Evolutionary conservation across 1,139 yeast species (phyloP), one percentile per base, ranked within the genome.

Genomic region (Debaryomyces singareniensis): DNA sequence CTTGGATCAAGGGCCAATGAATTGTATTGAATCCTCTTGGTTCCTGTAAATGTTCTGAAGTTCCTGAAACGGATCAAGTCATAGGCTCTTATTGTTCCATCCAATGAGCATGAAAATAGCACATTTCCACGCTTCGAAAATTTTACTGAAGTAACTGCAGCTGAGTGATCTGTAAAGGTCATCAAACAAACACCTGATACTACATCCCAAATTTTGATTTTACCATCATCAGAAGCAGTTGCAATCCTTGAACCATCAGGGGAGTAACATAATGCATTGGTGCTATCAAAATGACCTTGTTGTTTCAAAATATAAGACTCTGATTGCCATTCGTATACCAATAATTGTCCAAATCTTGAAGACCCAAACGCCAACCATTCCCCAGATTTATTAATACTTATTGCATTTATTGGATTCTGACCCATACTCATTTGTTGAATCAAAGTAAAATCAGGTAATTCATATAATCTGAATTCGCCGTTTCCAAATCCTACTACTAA

Each of bases 311-410:
- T 82, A 51, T 91, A 91, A 0, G 96, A 85, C 55, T 91, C 98
- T 3, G 95, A 84, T 61, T 91, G 96, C 99, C 99, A 91, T 66
- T 91, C 99, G 66, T 95, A 91, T 0, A 91, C 98, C 36, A 91
- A 61, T 33, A 91, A 61, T 56, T 91, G 99, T n/a, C 98, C 98
- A 22, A 85, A 60, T 45, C 78, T 80, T 13, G 89, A 64, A 0
- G 96, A 87, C 4, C 98, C 98, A 56, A 91, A 85, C 0, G 96
- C 95, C 28, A 93, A 63, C 99, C 99, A 91, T 55, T 91, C 98
- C 14, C 98, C 99, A 4, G 91, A 67, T 6, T 68, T 59, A 53
- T 91, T 91, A 30, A 91, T 72, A 13, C 77, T 61, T 3, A 91
- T 93, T 7, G 89, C 78, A 47, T 84, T 87, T 24, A 91, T 82